Evolutionary conservation across 164 flowering plant genomes (phyloP), one percentile per base, ranked within the genome.

Genomic region (Amborella trichopoda): DNA sequence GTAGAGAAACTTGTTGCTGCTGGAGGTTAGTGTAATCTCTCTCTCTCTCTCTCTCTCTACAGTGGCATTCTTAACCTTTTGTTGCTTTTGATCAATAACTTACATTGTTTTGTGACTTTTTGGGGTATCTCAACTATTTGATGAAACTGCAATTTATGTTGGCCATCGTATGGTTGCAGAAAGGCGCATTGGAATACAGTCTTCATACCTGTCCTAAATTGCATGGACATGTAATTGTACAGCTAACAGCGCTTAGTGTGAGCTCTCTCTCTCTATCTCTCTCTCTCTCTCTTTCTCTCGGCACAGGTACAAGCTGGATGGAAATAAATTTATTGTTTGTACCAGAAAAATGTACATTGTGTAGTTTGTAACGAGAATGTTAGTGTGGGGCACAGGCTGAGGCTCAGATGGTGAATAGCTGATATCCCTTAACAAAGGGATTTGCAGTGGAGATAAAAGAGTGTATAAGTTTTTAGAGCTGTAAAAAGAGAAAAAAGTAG

Each of bases 1-100:
- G 96, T 88, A 54, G 91, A 88, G 73, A 88, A 88, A 71, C 91
- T 88, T 59, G 96, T 88, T 67, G 83, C 91, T 8, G 89, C 96
- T 57, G 96, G 94, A 50, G 96, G 96, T 81, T 74, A 36, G 16
- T 16, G 6, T 16, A 37, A 41, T 19, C 38, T 43, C 25, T 16
- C 38, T 17, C 54, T 26, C 12, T 11, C 14, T 19, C 13, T 26
- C 12, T 48, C 39, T n/a, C n/a, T n/a, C n/a, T n/a, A n/a, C n/a
- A n/a, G n/a, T n/a, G n/a, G n/a, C n/a, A n/a, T n/a, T n/a, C 9
- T 33, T 11, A 26, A 25, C 27, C 4, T 23, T 46, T 25, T 44
- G 6, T 14, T 44, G 22, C 24, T 26, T 42, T 42, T 42, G 46
- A n/a, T n/a, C n/a, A n/a, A n/a, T n/a, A n/a, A n/a, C n/a, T n/a